Percentiles rank a stretch among this genome's conserved stretches.
phyloP scores from a whole-genome alignment of 108 stramenopile genomes.

The Epipyxis sp. region DNA sequence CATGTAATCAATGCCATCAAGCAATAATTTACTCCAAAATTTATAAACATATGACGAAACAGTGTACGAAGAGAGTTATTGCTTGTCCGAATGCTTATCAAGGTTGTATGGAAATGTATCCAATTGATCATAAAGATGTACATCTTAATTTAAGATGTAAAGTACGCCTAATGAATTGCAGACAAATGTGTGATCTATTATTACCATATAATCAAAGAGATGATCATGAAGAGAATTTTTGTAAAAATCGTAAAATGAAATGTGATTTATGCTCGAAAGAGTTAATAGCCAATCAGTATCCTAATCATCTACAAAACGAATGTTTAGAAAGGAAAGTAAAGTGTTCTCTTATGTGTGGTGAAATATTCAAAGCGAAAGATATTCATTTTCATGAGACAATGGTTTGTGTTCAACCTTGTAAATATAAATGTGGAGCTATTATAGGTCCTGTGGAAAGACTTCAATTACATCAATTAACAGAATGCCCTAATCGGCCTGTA shows the following conservation, averaged over 20 bases:
- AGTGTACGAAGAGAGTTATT: background rate
- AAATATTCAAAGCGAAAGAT: background rate
- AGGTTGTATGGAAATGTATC: background rate
- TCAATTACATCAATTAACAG: background rate
- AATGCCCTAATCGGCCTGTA: slow-evolving; percentile 21
- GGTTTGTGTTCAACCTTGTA: background rate
- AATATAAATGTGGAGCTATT: background rate
- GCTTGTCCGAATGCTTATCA: slow-evolving; percentile 21
- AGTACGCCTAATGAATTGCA: background rate
- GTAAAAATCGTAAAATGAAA: slow-evolving; percentile 14
- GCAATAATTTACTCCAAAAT: background rate
- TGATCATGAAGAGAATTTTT: background rate
- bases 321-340: background rate
- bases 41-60: background rate
- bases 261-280: slow-evolving; percentile 1
- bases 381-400: slow-evolving; percentile 15
- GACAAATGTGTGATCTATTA: background rate
- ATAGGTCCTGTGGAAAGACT: slow-evolving; percentile 16
- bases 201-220: background rate
- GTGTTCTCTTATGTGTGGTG: background rate
- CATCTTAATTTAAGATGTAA: background rate
- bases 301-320: background rate
- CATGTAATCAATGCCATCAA: background rate
- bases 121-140: background rate
- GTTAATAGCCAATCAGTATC: background rate